phyloP scores from a whole-genome alignment of 352 stramenopile species.

The Globisporangium perplexum region DNA sequence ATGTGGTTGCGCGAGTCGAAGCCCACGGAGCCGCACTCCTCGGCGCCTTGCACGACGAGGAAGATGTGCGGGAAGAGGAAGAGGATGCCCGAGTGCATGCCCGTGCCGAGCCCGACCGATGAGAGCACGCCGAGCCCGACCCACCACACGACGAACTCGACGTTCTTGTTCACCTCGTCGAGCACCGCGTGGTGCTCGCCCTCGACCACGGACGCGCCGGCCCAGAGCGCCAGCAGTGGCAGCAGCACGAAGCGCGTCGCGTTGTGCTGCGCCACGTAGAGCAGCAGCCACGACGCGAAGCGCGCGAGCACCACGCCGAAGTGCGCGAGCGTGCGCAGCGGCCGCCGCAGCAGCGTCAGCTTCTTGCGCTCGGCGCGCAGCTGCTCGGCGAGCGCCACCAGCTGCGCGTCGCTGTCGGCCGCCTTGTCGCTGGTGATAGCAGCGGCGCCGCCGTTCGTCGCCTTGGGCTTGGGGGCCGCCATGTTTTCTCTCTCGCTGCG shows the following conservation, averaged over 20 bases:
- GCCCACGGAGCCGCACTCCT: constrained; percentile 83
- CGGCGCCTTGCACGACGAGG: constrained; percentile 82
- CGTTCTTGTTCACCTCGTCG: constrained; percentile 77
- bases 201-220: constrained; percentile 52
- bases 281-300: constrained; percentile 67
- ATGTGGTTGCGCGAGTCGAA: constrained; percentile 88
- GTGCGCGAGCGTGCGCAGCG: constrained; percentile 73
- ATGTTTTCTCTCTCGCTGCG: neutral
- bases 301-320: constrained; percentile 70
- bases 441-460: neutral
- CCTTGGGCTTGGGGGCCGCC: constrained; percentile 1
- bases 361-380: constrained; percentile 76
- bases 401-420: constrained; percentile 3
- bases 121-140: constrained; percentile 91
- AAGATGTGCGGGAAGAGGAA: constrained; percentile 96
- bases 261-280: constrained; percentile 61
- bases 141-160: constrained; percentile 92
- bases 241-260: constrained; percentile 76
- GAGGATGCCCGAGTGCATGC: constrained; percentile 93
- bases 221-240: constrained; percentile 62
- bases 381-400: constrained; percentile 34
- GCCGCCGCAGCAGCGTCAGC: constrained; percentile 76
- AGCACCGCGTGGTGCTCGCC: constrained; percentile 71
- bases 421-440: neutral
- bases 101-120: constrained; percentile 91